Base-by-base conservation (phyloP, 305 asterid species). In the Striga hermonthica region DNA sequence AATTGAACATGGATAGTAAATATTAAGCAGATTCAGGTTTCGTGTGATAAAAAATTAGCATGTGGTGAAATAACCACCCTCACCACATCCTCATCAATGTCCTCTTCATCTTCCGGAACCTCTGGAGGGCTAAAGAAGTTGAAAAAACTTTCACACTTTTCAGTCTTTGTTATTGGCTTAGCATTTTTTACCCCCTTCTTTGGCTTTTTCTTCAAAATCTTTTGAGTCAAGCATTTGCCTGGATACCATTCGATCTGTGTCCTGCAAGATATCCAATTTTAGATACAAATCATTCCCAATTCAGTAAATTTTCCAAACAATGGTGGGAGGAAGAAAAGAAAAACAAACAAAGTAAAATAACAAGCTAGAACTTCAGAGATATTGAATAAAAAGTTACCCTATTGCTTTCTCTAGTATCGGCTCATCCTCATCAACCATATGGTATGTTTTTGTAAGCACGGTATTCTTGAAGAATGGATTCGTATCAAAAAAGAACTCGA, bases 341-440 rank as follows among this genome's bases (percentile, higher is more conserved):
- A 22, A 22, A 22, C 31, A 22, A 22, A 22, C 31, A 22, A 22
- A 22, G 31, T 22, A 22, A 22, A 22, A 22, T 22, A 22, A 22
- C 31, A 22, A 22, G 31, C 31, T 22, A 22, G 31, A 22, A 22
- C 2, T 1, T 22, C 31, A 0, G 31, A 22, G 31, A 22, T 22
- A 22, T 22, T 22, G 31, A 16, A 58, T 36, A 54, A 16, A 5
- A 8, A 61, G 3, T 56, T 83, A 90, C 96, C 96, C 96, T 36
- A 82, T 79, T 43, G 95, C 95, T 73, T 86, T 85, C 86, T 86
- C 88, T 73, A 88, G 76, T 52, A 89, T 85, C 34, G 85, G 84
- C 47, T 85, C 90, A 72, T 86, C 98, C 76, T 91, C 93, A 70
- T 86, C 95, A 76, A 91, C 80, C 95, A 91, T 85, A 68, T 86